These are phyloP conservation scores for Xylariaceae sp. DNA, from an alignment of 2,329 filamentous ascomycete species.

Conservation along the genomic window DNA sequence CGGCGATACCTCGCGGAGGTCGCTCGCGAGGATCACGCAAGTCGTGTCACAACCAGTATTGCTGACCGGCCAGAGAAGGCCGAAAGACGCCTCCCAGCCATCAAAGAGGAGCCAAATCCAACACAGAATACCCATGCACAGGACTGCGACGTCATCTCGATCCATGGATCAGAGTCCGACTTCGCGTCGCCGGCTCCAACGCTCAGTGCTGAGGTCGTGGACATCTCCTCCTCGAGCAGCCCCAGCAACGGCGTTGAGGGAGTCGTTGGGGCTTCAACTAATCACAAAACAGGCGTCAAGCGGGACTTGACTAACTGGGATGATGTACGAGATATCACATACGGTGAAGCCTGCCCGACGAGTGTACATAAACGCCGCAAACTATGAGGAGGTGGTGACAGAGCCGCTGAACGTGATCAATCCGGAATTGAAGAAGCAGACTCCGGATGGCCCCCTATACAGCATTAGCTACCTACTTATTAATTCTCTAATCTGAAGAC, in stretches of 20 bases:
- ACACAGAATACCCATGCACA: neutral
- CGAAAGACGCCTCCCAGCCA: neutral
- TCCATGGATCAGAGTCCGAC: constrained; percentile 14
- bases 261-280: neutral
- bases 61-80: neutral
- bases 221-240: constrained; percentile 2
- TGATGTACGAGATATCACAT: neutral
- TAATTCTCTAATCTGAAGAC: too few species aligned
- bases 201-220: constrained; percentile 1
- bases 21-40: constrained; percentile 1
- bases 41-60: neutral
- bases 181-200: constrained; percentile 3
- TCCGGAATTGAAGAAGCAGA: too few species aligned
- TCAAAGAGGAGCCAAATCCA: constrained; percentile 6
- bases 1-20: neutral
- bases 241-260: constrained; percentile 1
- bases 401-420: neutral
- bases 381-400: neutral
- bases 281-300: constrained; percentile 4
- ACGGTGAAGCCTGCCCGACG: neutral
- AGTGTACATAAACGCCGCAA: constrained; percentile 4
- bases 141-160: constrained; percentile 10
- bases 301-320: neutral
- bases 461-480: too few species aligned
- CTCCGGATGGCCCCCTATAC: too few species aligned